Evolutionary conservation across 352 stramenopile genomes (phyloP), one percentile per base, ranked within the genome.

Genomic region (Phytophthora ramorum): DNA sequence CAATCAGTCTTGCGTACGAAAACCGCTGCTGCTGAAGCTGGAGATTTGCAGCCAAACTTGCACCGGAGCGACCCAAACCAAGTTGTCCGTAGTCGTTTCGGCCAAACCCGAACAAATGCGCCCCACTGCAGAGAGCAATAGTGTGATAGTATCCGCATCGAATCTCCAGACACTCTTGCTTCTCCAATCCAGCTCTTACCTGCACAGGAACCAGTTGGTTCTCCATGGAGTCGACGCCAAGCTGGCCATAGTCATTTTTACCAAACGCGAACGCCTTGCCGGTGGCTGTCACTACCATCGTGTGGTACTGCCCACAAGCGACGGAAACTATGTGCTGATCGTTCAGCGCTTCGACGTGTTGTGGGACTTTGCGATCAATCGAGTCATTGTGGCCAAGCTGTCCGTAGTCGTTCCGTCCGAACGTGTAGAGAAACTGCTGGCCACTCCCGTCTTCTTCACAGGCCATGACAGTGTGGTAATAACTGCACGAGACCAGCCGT

Each of bases 71-170:
- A 1, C 90, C 91, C 0, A 98, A 60, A 14, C 95, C 95, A 5
- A 98, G 75, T 48, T 98, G 95, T 0, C 95, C 95, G 60, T 98
- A 98, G 66, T 98, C 95, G 46, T 98, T 98, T 0, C 93, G 75
- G 6, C 93, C 95, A 76, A 98, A 98, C 0, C 71, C 87, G 59
- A 84, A 97, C 12, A 98, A 64, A 44, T 91, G 82, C 5, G 74
- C 87, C 22, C 75, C 83, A 47, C 63, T 72, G 34, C 78, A 90
- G 0, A 97, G 69, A 4, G 95, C 84, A 32, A 98, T 89, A 7
- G 87, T 92, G 66, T 98, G 94, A 53, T 98, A 98, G 47, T 98
- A 98, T 2, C 92, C 94, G 43, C 91, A 97, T 13, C 86, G 83
- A 7, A 98, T 75, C 43, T 97, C 83, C 9, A 97, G 48, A 35